Evolutionary conservation across 352 stramenopile genomes (phyloP), one percentile per base, ranked within the genome.

Genomic region (Phytophthora crassamura): DNA sequence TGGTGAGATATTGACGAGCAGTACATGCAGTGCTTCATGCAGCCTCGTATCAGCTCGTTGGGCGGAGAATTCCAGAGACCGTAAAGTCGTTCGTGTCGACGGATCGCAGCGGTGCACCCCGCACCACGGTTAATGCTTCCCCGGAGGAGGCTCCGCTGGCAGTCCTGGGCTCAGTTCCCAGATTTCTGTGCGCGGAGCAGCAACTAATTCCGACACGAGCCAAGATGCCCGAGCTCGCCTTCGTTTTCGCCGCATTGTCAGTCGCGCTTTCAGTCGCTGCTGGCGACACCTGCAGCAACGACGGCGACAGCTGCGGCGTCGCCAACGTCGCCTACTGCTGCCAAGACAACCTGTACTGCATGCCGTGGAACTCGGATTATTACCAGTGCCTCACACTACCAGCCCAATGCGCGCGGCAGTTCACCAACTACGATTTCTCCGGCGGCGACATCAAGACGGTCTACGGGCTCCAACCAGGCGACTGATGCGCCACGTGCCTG

Each of bases 351-450:
- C 57, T 72, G 41, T 86, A 81, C 64, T 88, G 76, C 45, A 74
- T 79, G 64, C 71, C 72, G 7, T 86, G 76, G 79, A 82, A 74
- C 63, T 42, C 61, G 8, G 52, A 56, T 18, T 76, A 75, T 65
- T 81, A 81, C 54, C 78, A 87, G 58, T 86, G 77, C 47, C 69
- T 73, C 12, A 28, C 41, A 11, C 39, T 71, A 22, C 59, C 77
- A 0, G 35, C 28, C 11, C 48, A 78, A 43, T 86, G 77, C 50
- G 40, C 64, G 12, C 34, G 61, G 18, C 72, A 83, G 53, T 54
- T 70, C 20, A 73, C 73, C 15, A 67, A 84, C 62, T 62, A 65
- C 20, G 73, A 80, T 54, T 74, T 74, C 22, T 77, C 73, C 25
- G 72, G 74, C 15, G 59, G 68, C 25, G 75, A 88, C 50, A 70